Evolutionary conservation across 306 rosid species (phyloP), one percentile per base, ranked within the genome.

Genomic region (Hippophae rhamnoides): DNA sequence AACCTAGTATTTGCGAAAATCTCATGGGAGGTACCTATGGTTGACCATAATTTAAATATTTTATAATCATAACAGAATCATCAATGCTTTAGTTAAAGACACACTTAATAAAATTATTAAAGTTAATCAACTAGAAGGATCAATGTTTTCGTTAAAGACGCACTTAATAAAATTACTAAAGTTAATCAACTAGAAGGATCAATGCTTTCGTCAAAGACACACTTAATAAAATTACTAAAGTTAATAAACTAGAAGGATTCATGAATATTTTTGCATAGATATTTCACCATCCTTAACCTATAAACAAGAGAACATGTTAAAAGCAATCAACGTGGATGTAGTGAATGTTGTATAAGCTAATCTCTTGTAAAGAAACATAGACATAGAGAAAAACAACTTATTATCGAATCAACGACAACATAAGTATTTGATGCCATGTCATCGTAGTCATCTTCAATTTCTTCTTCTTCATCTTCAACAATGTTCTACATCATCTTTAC

Each of bases 271-370:
- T 50, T 82, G 82, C 67, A 82, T 57, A 61, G 83, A 79, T 55
- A 82, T 67, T 58, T 81, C 89, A 65, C 54, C 56, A 44, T 86
- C 89, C 54, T 81, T 75, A 46, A 49, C 90, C 96, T 87, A 69
- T 80, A 79, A 40, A 62, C 62, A 60, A 76, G 65, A 56, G 23
- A 74, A 54, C 43, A 64, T 14, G 57, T 14, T 50, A 44, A 41
- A 38, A 67, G 49, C 63, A 60, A 49, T 54, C 64, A 48, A 62
- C 1, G 23, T 66, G 2, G 1, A 27, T n/a, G 6, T 44, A 1
- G 6, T 44, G 47, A 10, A 44, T 7, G 47, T 44, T 44, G 47
- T 44, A 8, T 5, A 44, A 5, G 47, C 10, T 14, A 47, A 60
- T 38, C 9, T 2, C 8, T 47, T 7, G 42, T 54, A 26, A 62